Evolutionary conservation across 208 protist genomes (phyloP), one percentile per base, ranked within the genome.

Genomic region (Acanthamoeba healyi): DNA sequence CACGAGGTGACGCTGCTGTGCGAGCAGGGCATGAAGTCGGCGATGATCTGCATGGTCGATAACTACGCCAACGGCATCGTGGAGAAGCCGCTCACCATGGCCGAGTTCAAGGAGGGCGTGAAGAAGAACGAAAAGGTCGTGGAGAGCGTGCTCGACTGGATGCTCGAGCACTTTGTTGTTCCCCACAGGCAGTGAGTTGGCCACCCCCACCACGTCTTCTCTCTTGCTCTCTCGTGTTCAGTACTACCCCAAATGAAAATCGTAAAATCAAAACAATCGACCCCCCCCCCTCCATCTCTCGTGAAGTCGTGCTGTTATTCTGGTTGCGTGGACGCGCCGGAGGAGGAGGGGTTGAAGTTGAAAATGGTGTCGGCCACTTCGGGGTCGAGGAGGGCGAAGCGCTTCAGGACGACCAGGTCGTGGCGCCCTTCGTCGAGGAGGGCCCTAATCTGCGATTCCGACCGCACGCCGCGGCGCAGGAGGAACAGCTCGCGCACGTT

Each of bases 51-150:
- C 63, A 95, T 95, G 94, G 86, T 95, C 4, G 94, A 95, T 36
- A 95, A 95, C 94, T 89, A 82, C 19, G 94, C 94, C 54, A 95
- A 95, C 34, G 94, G 94, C 74, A 77, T 95, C 19, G 72, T 54
- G 22, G 65, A 54, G 19, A 86, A 51, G 29, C 51, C 32, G n/a
- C 94, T 95, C 44, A 95, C 94, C 56, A 49, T 94, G 38, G 79
- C 49, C 82, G 79, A 94, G 42, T 93, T 93, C 46, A 93, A 82
- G 65, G 88, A 93, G 32, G 88, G 88, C 26, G 88, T 93, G 40
- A 51, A 65, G 42, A 81, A 51, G 42, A 93, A 93, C 67, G 65
- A 93, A 81, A 82, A 77, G 44, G 44, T 81, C 7, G 88, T 93
- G 3, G 88, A 93, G 67, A 29, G 34, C 29, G 44, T 93, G 44